Evolutionary conservation across 2,329 filamentous ascomycete species (phyloP), one percentile per base, ranked within the genome.

Genomic region (Fusarium sp.): DNA sequence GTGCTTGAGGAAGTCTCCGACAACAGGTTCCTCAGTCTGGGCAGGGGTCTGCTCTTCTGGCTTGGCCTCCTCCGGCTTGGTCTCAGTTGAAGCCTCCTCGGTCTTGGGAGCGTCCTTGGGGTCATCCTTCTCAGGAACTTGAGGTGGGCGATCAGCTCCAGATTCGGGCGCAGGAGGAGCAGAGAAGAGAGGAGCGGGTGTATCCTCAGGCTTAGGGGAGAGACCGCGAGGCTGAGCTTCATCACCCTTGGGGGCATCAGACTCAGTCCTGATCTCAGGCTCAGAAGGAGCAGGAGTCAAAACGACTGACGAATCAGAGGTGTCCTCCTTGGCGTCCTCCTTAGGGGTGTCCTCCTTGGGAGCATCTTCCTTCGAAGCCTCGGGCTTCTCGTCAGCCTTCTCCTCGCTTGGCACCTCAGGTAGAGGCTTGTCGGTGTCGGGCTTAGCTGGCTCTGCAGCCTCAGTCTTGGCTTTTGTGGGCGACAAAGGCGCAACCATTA

Each of bases 1-100:
- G 80, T 96, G 94, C 83, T 99, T 99, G 64, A 99, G 84, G 75
- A 91, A 92, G 79, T 99, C 96, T 53, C 96, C 96, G 13, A 99
- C 96, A 23, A 99, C 94, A 4, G 94, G 92, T 31, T 87, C 85
- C 11, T 71, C 41, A 13, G 44, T 52, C 16, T 62, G 74, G 8
- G 58, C 57, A 25, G 49, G 39, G 16, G 65, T 23, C 21, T 62
- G 72, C 45, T 72, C 74, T 13, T 63, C 66, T 34, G 45, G 45
- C 48, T 42, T 39, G 21, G 13, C 37, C 26, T 41, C 61, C 44
- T 48, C 52, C 4, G 46, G 37, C 53, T 69, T 66, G 8, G 25
- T 31, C 19, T 67, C 69, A 30, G 49, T 37, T 5, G 62, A 41
- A 18, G 57, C 48, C 25, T 58, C 59, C 12, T 46, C 49, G 7